Evolutionary conservation across 2,329 filamentous ascomycete genomes (phyloP).

Genomic region (Aulographum hederae): DNA sequence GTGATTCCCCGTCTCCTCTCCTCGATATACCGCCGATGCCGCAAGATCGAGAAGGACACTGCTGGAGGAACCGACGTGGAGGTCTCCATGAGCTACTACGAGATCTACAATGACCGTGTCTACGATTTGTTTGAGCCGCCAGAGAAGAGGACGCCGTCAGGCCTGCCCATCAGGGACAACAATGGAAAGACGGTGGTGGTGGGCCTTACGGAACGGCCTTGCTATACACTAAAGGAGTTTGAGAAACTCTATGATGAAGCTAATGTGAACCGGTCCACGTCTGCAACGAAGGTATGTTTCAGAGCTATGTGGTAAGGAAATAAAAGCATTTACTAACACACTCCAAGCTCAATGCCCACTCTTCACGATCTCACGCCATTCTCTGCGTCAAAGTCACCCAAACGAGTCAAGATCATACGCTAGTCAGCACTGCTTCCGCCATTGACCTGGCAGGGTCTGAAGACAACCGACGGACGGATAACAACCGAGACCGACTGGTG

Average conservation of each 20-base stretch:
- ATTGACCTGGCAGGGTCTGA: slow-evolving; percentile 93
- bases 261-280: slow-evolving; percentile 78
- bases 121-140: slow-evolving; percentile 77
- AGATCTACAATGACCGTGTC: slow-evolving; percentile 94
- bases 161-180: slow-evolving; percentile 68
- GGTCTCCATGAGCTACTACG: slow-evolving; percentile 76
- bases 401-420: slow-evolving; percentile 46
- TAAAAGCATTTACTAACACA: neutral
- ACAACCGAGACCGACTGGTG: slow-evolving; percentile 79
- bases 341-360: slow-evolving; percentile 61
- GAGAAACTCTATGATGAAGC: slow-evolving; percentile 80
- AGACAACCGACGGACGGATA: slow-evolving; percentile 86
- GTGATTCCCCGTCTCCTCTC: slow-evolving; percentile 76
- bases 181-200: slow-evolving; percentile 76
- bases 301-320: no score
- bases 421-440: slow-evolving; percentile 71
- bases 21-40: slow-evolving; percentile 65
- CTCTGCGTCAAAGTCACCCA: slow-evolving; percentile 79
- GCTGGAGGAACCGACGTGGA: slow-evolving; percentile 50
- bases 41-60: slow-evolving; percentile 70
- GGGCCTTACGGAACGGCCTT: slow-evolving; percentile 66
- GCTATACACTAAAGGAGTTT: slow-evolving; percentile 75
- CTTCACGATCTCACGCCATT: slow-evolving; percentile 77
- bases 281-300: slow-evolving; percentile 58
- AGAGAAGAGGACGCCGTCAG: slow-evolving; percentile 68